phyloP scores from a whole-genome alignment of 2,329 filamentous ascomycete genomes.

The Esteya vermicola region DNA sequence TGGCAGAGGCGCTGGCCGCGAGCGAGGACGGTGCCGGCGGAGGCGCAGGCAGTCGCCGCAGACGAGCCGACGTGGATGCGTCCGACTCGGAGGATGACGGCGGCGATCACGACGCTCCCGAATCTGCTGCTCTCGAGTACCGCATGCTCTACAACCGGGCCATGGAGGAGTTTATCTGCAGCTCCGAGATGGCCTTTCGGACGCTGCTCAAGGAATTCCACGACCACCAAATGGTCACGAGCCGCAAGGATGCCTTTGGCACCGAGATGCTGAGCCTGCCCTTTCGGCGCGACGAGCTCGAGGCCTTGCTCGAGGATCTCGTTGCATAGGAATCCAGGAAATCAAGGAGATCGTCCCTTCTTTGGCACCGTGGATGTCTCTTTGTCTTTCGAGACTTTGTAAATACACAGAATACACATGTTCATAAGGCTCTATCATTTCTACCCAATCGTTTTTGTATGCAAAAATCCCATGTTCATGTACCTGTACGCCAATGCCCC shows the following conservation, averaged over 20 bases:
- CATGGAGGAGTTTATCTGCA: conserved; percentile 92
- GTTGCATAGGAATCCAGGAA: conserved; percentile 16
- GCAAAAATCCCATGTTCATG: not conserved
- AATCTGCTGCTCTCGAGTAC: conserved; percentile 70
- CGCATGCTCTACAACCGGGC: conserved; percentile 87
- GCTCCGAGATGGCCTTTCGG: conserved; percentile 88
- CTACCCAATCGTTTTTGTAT: too few species aligned
- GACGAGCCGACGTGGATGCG: conserved; percentile 68
- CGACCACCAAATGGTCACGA: conserved; percentile 94
- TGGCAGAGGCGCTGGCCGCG: conserved; percentile 67
- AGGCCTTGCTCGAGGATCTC: conserved; percentile 71
- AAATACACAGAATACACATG: not conserved
- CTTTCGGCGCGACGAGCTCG: conserved; percentile 76
- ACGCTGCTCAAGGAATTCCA: conserved; percentile 93
- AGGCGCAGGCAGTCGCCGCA: conserved; percentile 26
- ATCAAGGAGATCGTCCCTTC: too few species aligned
- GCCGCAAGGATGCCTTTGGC: conserved; percentile 69
- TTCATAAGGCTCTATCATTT: too few species aligned
- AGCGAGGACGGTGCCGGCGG: conserved; percentile 42
- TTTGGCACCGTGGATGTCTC: too few species aligned
- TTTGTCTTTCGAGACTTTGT: too few species aligned
- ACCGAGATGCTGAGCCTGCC: conserved; percentile 78
- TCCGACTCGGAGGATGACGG: conserved; percentile 81
- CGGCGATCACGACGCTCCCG: conserved; percentile 48
- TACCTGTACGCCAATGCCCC: too few species aligned